Base-by-base conservation (phyloP, 208 protist species). In the Histomonas meleagridis region DNA sequence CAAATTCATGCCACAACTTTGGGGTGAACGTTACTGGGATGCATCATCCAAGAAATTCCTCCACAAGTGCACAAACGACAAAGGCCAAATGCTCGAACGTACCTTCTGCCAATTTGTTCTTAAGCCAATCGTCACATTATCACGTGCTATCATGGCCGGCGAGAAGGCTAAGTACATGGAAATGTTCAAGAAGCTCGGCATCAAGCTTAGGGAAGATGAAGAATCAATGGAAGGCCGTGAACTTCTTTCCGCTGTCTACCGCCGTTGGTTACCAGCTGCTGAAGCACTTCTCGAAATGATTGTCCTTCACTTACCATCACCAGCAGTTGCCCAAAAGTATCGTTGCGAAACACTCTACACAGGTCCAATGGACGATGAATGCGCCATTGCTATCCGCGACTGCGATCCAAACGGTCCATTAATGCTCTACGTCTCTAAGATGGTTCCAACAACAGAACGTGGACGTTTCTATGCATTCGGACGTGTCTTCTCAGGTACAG, bases 391-490 rank as follows among this genome's bases (percentile, higher is more conserved):
- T 90, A 98, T 98, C 91, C 93, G 94, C 46, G 95, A 97, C 55
- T 99, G 97, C 92, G 95, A 97, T 94, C 96, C 96, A 55, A 95
- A 96, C 0, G 98, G 96, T 57, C 97, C 98, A 48, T 94, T 99
- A 32, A 97, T 99, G 95, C 94, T 99, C 94, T 99, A 99, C 96
- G 96, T 99, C 92, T 98, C 97, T 93, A 99, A 99, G 97, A 99
- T 99, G 98, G 97, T 99, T 90, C 98, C 98, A 62, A 97, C 98
- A 35, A 93, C 95, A 69, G 98, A 99, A 95, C 97, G 97, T 92
- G 96, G 97, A 95, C 96, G 97, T 94, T 99, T 98, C 97, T 98
- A 96, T 94, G 97, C 97, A 91, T 98, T 98, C 94, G 97, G 97
- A 90, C 96, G 97, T 96, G 97, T 98, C 57, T 98, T 98, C 95